Conservation (phyloP, 441 rosid genomes). For the Metrosideros polymorpha region DNA sequence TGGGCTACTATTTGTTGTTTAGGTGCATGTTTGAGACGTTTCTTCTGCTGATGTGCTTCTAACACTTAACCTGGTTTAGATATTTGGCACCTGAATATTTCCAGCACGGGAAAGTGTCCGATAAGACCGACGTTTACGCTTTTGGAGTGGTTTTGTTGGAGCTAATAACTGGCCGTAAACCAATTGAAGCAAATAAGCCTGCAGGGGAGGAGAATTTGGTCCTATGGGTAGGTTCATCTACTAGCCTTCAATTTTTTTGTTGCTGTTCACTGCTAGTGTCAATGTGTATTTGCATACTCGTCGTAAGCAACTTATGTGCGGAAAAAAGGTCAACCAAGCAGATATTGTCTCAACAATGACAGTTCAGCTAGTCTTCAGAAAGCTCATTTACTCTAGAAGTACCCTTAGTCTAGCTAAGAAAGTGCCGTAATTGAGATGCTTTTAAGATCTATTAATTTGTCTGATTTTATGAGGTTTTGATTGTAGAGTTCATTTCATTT, state of each 20-base stretch:
- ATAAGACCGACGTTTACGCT: conserved; percentile 94
- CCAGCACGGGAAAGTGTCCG: conserved; percentile 93
- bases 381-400: background rate
- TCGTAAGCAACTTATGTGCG: background rate
- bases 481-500: background rate
- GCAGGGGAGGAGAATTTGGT: conserved; percentile 89
- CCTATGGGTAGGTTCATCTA: conserved; percentile 61
- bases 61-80: conserved; percentile 24
- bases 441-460: background rate
- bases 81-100: conserved; percentile 97
- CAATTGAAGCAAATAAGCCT: conserved; percentile 74
- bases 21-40: background rate
- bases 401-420: background rate
- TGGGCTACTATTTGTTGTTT: background rate
- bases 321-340: background rate
- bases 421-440: background rate
- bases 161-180: conserved; percentile 78
- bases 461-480: background rate
- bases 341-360: background rate
- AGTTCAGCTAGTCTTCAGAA: background rate
- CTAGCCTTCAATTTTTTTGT: background rate
- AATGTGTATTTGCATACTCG: background rate
- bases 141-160: conserved; percentile 94
- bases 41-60: background rate
- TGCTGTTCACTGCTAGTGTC: background rate